These are phyloP conservation scores for Pythium sukuiense DNA, from an alignment of 352 stramenopile species.

Conservation along the genomic window DNA sequence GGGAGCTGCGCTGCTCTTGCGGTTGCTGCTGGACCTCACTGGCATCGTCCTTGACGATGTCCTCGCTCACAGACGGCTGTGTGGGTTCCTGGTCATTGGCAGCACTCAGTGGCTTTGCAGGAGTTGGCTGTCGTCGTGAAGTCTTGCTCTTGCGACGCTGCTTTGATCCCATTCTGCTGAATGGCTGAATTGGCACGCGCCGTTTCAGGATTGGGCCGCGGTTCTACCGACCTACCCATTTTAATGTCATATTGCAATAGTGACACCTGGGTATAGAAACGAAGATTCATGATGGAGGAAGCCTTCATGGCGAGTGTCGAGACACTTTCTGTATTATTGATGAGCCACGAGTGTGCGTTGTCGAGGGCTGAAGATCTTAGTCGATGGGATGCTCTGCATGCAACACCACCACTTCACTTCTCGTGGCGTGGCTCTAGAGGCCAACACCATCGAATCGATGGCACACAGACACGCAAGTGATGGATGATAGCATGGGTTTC, in stretches of 20 bases:
- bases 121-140: not conserved
- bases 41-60: not conserved
- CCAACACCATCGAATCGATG: too few relatives aligned
- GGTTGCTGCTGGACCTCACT: not conserved
- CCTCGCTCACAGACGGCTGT: not conserved
- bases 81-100: not conserved
- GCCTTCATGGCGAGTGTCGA: slow-evolving; percentile 1
- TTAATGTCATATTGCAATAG: too few relatives aligned
- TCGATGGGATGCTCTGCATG: not conserved
- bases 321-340: slow-evolving; percentile 7
- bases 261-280: not conserved
- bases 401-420: not conserved
- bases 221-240: too few relatives aligned
- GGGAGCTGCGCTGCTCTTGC: not conserved
- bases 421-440: too few relatives aligned
- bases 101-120: not conserved
- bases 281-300: not conserved
- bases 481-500: not conserved
- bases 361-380: not conserved
- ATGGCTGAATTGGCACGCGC: not conserved
- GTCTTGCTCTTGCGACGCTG: slow-evolving; percentile 10
- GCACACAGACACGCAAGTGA: too few relatives aligned
- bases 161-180: slow-evolving; percentile 12
- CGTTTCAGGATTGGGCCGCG: not conserved
- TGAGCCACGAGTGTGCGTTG: not conserved